phyloP scores from a whole-genome alignment of 495 filamentous ascomycete genomes.

The Polyplosphaeria fusca region DNA sequence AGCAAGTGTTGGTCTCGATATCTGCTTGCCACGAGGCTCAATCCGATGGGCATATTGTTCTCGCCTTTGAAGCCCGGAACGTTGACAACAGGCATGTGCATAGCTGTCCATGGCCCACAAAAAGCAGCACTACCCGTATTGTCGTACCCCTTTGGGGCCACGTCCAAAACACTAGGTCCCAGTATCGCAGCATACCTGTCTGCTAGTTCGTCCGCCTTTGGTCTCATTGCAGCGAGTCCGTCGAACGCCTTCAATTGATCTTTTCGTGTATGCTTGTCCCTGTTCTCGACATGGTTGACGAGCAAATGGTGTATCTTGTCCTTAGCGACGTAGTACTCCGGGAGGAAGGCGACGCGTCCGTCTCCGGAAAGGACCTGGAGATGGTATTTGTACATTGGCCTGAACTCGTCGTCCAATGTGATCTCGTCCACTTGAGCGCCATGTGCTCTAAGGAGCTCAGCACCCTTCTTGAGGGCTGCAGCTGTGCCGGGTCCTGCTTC shows the following conservation, averaged over 20 bases:
- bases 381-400: slow-evolving; percentile 45
- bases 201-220: slow-evolving; percentile 48
- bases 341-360: slow-evolving; percentile 45
- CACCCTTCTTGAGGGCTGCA: slow-evolving; percentile 45
- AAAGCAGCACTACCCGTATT: slow-evolving; percentile 49
- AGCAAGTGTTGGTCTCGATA: slow-evolving; percentile 49
- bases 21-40: slow-evolving; percentile 46
- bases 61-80: slow-evolving; percentile 50
- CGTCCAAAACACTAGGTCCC: slow-evolving; percentile 50
- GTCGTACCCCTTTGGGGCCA: slow-evolving; percentile 47
- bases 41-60: slow-evolving; percentile 50
- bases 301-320: slow-evolving; percentile 42
- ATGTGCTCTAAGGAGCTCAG: slow-evolving; percentile 40
- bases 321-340: slow-evolving; percentile 47
- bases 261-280: slow-evolving; percentile 38
- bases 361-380: slow-evolving; percentile 43
- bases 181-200: slow-evolving; percentile 48
- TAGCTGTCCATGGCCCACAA: slow-evolving; percentile 35
- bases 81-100: slow-evolving; percentile 51
- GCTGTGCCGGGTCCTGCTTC: slow-evolving; percentile 47
- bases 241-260: slow-evolving; percentile 48
- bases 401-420: slow-evolving; percentile 48
- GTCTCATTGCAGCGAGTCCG: slow-evolving; percentile 45
- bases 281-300: slow-evolving; percentile 47
- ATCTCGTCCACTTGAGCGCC: slow-evolving; percentile 50